phyloP scores from a whole-genome alignment of 2,329 filamentous ascomycete genomes.

The Talaromyces funiculosus region DNA sequence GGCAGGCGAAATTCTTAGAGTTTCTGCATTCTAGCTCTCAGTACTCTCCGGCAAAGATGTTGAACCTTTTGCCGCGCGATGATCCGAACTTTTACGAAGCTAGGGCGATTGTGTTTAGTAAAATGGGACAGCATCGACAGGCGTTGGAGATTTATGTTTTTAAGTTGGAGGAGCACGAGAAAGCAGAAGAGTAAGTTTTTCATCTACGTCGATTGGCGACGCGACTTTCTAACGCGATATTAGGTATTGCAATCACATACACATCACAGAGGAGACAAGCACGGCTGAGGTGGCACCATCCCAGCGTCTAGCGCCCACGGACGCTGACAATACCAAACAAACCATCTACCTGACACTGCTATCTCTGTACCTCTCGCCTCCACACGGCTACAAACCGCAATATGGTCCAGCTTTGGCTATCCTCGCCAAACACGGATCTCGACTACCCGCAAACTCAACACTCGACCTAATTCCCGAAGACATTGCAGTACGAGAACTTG shows the following conservation, averaged over 20 bases:
- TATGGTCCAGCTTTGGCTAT: conserved; percentile 76
- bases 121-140: conserved; percentile 93
- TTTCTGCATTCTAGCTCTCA: conserved; percentile 72
- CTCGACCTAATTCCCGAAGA: conserved; percentile 77
- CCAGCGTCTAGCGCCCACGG: conserved; percentile 37
- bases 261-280: conserved; percentile 54
- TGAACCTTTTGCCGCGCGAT: conserved; percentile 71
- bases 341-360: conserved; percentile 92
- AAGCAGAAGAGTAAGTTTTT: conserved; percentile 77
- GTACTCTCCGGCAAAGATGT: conserved; percentile 74
- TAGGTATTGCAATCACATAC: conserved; percentile 83
- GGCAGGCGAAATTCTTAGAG: conserved; percentile 61
- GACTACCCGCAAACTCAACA: conserved; percentile 80
- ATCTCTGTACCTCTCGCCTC: conserved; percentile 80
- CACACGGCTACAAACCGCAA: conserved; percentile 63
- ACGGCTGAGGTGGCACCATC: conserved; percentile 29
- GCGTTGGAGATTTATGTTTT: conserved; percentile 98
- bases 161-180: conserved; percentile 76
- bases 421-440: conserved; percentile 86
- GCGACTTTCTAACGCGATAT: background rate
- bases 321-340: conserved; percentile 53
- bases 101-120: conserved; percentile 82
- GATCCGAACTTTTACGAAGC: conserved; percentile 83
- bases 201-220: conserved; percentile 17
- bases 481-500: conserved; percentile 71